phyloP scores from a whole-genome alignment of 306 rosid genomes.

The Hippophae tibetana region DNA sequence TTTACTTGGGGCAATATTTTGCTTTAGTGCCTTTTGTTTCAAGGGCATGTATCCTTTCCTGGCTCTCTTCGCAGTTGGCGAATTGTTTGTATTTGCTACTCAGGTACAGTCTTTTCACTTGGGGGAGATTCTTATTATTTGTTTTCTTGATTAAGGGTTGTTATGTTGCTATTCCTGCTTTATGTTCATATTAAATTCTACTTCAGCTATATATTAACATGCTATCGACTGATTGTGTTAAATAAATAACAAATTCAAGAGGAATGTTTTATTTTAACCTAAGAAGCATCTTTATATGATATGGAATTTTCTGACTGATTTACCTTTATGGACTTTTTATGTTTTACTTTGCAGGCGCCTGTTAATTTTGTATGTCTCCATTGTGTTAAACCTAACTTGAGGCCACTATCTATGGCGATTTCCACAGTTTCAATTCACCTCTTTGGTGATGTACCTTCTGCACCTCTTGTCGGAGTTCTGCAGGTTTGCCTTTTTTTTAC shows the following conservation, averaged over 20 bases:
- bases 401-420: constrained; percentile 84
- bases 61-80: constrained; percentile 59
- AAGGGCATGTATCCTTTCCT: constrained; percentile 67
- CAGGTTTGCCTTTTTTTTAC: constrained; percentile 36
- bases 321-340: constrained; percentile 4
- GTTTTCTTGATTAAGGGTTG: no score
- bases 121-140: background rate
- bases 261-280: no score
- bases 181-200: no score
- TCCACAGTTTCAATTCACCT: constrained; percentile 74
- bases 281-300: no score
- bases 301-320: background rate
- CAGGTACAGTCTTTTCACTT: constrained; percentile 42
- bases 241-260: no score
- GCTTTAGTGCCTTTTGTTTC: constrained; percentile 60
- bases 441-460: constrained; percentile 82
- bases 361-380: constrained; percentile 59
- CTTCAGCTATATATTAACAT: no score
- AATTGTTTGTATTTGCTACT: constrained; percentile 64
- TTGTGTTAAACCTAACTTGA: constrained; percentile 66
- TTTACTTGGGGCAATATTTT: constrained; percentile 56
- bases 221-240: no score
- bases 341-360: constrained; percentile 52
- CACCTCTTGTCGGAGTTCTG: constrained; percentile 83
- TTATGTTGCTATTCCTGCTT: background rate